Base-by-base conservation (phyloP, 2,329 filamentous ascomycete species). In the Mycocentrospora acerina region DNA sequence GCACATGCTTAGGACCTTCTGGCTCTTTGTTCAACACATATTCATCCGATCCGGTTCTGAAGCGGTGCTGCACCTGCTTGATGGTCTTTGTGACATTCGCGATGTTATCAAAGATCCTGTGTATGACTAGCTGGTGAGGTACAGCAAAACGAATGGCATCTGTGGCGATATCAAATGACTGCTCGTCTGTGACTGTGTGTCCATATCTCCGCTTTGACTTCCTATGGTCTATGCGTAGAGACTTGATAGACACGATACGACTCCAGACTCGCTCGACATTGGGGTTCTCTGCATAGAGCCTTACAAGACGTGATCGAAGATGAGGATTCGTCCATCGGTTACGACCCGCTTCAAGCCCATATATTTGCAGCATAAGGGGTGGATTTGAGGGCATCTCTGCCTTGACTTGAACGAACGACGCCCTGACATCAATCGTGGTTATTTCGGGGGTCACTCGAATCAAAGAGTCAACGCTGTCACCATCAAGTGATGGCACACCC, bases 81-180 rank as follows among this genome's bases (percentile, higher is more conserved):
- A 86, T 81, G 2, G 90, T 86, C 67, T 98, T 98, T 51, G 87
- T 71, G 1, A 88, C 83, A 56, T 96, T 98, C 54, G 88, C 81
- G 35, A 94, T 74, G 57, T 97, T 98, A 70, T 98, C 93, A n/a
- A 91, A 86, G 44, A 98, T 85, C 44, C 85, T 85, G 67, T 93
- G 86, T 58, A 97, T 79, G 16, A 94, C 82, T 53, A 98, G 80
- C 55, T 95, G 90, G 67, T 97, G 90, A 2, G 94, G 93, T 9
- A 98, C 83, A 5, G 85, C 89, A 29, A 97, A 65, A 10, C 93
- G 83, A 45, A 96, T 86, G 8, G 90, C 90, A 52, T 97, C 93
- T 0, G 86, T 81, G 27, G 81, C 82, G 7, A 96, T 68, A 63
- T 98, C 93, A 38, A 96, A 81, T 35, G 90, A 86, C 50, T 82